Conservation (phyloP, 2,329 filamentous ascomycete genomes). For the Dactylellina parvicollis region DNA sequence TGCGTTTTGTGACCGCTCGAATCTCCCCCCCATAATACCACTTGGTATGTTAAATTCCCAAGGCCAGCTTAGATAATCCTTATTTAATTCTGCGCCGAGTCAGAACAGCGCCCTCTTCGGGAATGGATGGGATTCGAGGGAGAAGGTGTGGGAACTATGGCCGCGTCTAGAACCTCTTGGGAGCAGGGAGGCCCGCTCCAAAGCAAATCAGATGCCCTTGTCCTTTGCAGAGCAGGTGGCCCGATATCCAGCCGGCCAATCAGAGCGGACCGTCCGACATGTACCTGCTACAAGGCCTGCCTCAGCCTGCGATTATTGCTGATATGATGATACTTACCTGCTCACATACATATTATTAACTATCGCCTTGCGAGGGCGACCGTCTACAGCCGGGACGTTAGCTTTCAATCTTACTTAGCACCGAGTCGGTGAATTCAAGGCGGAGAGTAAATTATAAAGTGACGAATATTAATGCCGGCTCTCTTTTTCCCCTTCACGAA, state of each 20-base stretch:
- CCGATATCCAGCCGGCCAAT: constrained; percentile 27
- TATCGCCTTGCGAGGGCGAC: constrained; percentile 9
- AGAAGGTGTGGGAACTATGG: constrained; percentile 51
- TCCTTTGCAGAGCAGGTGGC: constrained; percentile 23
- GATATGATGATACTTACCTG: too few relatives aligned
- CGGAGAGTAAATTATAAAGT: constrained; percentile 10
- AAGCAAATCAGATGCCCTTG: constrained; percentile 44
- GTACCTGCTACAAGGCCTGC: constrained; percentile 38
- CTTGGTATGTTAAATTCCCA: neutral
- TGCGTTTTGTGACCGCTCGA: constrained; percentile 16
- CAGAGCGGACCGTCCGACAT: constrained; percentile 1
- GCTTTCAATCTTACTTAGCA: neutral
- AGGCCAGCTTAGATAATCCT: constrained; percentile 51
- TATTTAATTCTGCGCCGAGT: constrained; percentile 36
- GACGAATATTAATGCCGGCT: too few relatives aligned
- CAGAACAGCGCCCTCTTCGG: constrained; percentile 19
- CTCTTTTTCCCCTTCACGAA: neutral
- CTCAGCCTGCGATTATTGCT: too few relatives aligned
- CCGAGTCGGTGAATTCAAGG: neutral
- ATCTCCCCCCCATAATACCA: neutral
- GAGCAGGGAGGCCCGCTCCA: constrained; percentile 18
- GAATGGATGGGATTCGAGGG: constrained; percentile 32
- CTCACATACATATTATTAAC: too few relatives aligned
- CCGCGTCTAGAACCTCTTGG: constrained; percentile 53
- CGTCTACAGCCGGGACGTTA: constrained; percentile 38